Base-by-base conservation (phyloP, 208 protist species). In the Leishmania guyanensis region DNA sequence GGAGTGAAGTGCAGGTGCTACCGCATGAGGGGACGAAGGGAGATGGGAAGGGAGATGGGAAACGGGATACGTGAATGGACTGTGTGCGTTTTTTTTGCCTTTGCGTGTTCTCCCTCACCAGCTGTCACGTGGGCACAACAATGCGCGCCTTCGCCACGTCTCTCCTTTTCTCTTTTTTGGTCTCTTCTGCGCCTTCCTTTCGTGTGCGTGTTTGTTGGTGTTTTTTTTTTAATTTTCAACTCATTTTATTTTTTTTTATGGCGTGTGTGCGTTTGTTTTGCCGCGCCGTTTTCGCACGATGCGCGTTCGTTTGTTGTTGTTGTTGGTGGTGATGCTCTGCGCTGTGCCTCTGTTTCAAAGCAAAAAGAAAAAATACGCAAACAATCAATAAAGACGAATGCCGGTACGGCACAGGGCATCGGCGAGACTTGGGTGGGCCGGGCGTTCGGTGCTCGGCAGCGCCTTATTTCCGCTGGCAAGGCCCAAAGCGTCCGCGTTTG, bases 191-290 rank as follows among this genome's bases (percentile, higher is more conserved):
- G 51, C 17, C 46, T 33, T 72, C n/a, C 29, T 54, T 16, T 29
- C 22, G 39, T 64, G 29, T 22, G 62, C 29, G 62, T 68, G 58
- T 82, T 69, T 73, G 53, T 70, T 68, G 43, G 4, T 46, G 43
- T 46, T 46, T 46, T 46, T 46, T 46, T 46, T 46, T 6, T 46
- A 6, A 46, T 0, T 46, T 46, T 46, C 43, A 75, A 70, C 39
- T 73, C 81, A 66, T 68, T 81, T 80, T 26, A 69, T 83, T 75
- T 75, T 51, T 81, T 64, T 87, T 75, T 78, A 6, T 46, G 39
- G 39, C 39, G 39, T 43, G 39, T 43, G 39, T 78, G 20, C 29
- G 14, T 65, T 65, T 65, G 60, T 26, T 26, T 65, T 64, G 58
- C 29, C 26, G 29, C 14, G 29, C 62, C 36, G 68, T 73, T 66